Conservation (phyloP, 768 basidiomycete species). For the Tephrocybe rancida region DNA sequence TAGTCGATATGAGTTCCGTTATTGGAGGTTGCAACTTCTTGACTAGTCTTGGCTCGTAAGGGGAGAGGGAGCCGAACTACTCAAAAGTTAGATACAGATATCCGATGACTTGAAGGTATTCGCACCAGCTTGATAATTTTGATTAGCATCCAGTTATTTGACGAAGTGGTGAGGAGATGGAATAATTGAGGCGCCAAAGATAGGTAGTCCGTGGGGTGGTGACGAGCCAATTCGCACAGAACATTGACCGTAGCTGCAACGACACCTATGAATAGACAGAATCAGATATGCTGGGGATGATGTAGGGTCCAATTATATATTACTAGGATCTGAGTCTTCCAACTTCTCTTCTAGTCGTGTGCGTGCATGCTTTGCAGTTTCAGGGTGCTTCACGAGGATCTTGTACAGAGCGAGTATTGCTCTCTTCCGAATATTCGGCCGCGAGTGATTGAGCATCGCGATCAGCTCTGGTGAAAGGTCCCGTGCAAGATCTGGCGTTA, state of each 20-base stretch:
- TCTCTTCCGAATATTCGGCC: constrained; percentile 86
- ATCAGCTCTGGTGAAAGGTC: constrained; percentile 87
- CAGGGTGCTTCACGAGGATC: constrained; percentile 81
- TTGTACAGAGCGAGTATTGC: constrained; percentile 86
- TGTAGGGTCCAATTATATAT: constrained; percentile 13
- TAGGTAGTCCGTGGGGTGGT: constrained; percentile 80
- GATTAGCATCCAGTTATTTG: constrained; percentile 99
- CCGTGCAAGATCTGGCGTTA: constrained; percentile 87
- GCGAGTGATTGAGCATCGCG: constrained; percentile 87
- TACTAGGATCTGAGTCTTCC: constrained; percentile 77
- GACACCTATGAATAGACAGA: constrained; percentile 57
- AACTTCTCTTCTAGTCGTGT: constrained; percentile 76
- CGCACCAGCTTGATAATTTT: constrained; percentile 94
- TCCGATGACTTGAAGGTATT: background rate
- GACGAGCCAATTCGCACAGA: constrained; percentile 87
- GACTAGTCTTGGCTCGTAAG: constrained; percentile 90
- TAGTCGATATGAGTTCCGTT: constrained; percentile 93
- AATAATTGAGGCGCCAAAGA: constrained; percentile 91
- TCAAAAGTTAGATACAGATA: constrained; percentile 7
- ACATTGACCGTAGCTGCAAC: constrained; percentile 95
- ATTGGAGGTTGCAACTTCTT: constrained; percentile 94
- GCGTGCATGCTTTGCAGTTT: constrained; percentile 67
- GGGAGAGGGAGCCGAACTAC: constrained; percentile 92
- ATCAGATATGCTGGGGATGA: background rate
- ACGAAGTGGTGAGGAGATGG: constrained; percentile 88